phyloP scores from a whole-genome alignment of 2,329 filamentous ascomycete genomes.

The Neobulgaria alba region DNA sequence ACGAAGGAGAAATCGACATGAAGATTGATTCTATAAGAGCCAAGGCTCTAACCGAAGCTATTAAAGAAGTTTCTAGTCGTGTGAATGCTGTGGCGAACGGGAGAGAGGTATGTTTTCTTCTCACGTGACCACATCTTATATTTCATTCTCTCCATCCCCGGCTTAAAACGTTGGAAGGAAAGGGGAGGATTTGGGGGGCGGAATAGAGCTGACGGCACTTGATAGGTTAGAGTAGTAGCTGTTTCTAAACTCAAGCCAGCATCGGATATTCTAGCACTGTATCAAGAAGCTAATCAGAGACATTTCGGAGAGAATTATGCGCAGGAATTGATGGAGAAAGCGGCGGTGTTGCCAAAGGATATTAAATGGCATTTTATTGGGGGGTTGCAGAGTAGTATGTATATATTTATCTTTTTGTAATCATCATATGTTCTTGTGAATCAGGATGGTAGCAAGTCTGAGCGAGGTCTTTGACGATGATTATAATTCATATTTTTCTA shows the following conservation, averaged over 20 bases:
- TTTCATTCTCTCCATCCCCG: background rate
- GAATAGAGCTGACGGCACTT: slow-evolving; percentile 6
- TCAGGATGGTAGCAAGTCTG: too few species aligned
- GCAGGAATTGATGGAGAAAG: slow-evolving; percentile 83
- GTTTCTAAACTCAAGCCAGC: slow-evolving; percentile 95
- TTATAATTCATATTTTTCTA: background rate
- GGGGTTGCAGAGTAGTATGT: slow-evolving; percentile 66
- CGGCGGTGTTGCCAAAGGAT: slow-evolving; percentile 62
- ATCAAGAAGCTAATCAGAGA: slow-evolving; percentile 49
- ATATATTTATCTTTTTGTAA: background rate
- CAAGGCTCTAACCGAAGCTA: slow-evolving; percentile 51
- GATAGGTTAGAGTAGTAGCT: slow-evolving; percentile 74
- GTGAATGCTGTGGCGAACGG: slow-evolving; percentile 45
- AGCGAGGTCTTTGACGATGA: background rate
- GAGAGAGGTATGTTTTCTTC: slow-evolving; percentile 40
- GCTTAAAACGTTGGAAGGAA: slow-evolving; percentile 9
- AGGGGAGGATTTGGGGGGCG: slow-evolving; percentile 7
- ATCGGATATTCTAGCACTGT: slow-evolving; percentile 79
- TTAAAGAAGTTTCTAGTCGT: slow-evolving; percentile 50
- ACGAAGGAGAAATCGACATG: slow-evolving; percentile 42
- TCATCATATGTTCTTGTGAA: background rate
- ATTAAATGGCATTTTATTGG: slow-evolving; percentile 98
- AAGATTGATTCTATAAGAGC: slow-evolving; percentile 54
- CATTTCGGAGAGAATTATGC: slow-evolving; percentile 98
- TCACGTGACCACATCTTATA: slow-evolving; percentile 4